phyloP scores from a whole-genome alignment of 306 rosid genomes.

The Abrus pulchellus region DNA sequence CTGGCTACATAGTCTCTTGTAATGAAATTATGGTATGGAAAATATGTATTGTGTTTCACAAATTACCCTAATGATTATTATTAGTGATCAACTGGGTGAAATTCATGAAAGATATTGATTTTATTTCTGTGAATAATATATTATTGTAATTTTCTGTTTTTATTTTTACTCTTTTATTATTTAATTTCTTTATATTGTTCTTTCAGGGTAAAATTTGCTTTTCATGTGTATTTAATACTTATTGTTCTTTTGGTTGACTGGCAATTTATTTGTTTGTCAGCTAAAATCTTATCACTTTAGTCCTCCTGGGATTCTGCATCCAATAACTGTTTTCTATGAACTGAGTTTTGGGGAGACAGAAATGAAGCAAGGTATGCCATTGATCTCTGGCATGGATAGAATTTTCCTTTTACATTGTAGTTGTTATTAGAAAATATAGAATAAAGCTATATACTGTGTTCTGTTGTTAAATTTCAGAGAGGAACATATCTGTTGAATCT shows the following conservation, averaged over 20 bases:
- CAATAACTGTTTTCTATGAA: conserved; percentile 80
- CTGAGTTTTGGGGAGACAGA: conserved; percentile 94
- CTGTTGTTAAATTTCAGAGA: conserved; percentile 20
- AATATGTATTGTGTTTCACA: neutral
- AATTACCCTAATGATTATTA: neutral
- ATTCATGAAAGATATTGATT: conserved; percentile 14
- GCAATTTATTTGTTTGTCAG: conserved; percentile 62
- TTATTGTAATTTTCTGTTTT: conserved; percentile 23
- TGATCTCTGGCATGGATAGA: conserved; percentile 30
- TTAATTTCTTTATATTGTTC: conserved; percentile 9
- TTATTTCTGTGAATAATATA: conserved; percentile 26
- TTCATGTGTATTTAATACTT: neutral
- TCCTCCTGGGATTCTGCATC: conserved; percentile 93
- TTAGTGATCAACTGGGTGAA: conserved; percentile 24
- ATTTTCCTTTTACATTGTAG: conserved; percentile 34
- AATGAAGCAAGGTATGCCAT: conserved; percentile 85
- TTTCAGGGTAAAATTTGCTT: conserved; percentile 26
- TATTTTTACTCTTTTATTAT: conserved; percentile 6
- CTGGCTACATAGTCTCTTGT: conserved; percentile 23
- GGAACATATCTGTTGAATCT: conserved; percentile 21
- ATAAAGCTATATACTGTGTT: conserved; percentile 9
- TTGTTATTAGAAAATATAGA: conserved; percentile 13
- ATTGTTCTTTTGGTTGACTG: conserved; percentile 35
- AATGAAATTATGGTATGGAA: conserved; percentile 28
- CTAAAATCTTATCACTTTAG: conserved; percentile 75